Evolutionary conservation across 1,284 basidiomycete species (phyloP).

Genomic region (Tilletia caries): DNA sequence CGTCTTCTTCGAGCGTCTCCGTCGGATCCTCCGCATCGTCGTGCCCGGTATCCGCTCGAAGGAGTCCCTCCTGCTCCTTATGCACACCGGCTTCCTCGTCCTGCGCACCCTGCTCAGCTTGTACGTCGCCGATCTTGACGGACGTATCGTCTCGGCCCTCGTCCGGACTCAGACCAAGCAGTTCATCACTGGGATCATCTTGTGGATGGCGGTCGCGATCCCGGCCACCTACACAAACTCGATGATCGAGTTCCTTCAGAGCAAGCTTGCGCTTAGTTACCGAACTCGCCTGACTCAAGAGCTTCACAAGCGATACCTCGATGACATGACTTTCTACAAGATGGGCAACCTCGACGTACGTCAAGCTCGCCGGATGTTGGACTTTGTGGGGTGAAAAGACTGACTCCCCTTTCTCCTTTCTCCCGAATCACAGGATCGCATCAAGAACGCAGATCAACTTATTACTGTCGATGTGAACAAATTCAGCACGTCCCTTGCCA

Average conservation of each 20-base stretch:
- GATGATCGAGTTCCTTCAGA: constrained; percentile 73
- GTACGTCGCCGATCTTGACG: constrained; percentile 92
- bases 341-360: constrained; percentile 62
- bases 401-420: constrained; percentile 62
- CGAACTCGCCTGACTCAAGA: constrained; percentile 80
- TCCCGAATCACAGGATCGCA: constrained; percentile 63
- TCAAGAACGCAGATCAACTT: constrained; percentile 97
- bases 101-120: constrained; percentile 84
- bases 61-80: constrained; percentile 77
- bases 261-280: constrained; percentile 87
- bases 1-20: constrained; percentile 78
- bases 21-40: constrained; percentile 76
- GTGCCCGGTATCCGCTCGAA: constrained; percentile 80
- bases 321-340: constrained; percentile 80
- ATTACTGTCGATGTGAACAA: constrained; percentile 93
- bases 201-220: constrained; percentile 89
- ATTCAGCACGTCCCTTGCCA: constrained; percentile 84
- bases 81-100: constrained; percentile 83
- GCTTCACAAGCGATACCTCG: constrained; percentile 79
- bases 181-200: constrained; percentile 76
- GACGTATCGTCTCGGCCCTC: constrained; percentile 83
- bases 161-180: constrained; percentile 78
- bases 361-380: neutral
- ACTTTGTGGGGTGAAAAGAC: no score
- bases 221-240: constrained; percentile 58